Conservation (phyloP, 2,329 filamentous ascomycete genomes). For the Colletotrichum sojae region DNA sequence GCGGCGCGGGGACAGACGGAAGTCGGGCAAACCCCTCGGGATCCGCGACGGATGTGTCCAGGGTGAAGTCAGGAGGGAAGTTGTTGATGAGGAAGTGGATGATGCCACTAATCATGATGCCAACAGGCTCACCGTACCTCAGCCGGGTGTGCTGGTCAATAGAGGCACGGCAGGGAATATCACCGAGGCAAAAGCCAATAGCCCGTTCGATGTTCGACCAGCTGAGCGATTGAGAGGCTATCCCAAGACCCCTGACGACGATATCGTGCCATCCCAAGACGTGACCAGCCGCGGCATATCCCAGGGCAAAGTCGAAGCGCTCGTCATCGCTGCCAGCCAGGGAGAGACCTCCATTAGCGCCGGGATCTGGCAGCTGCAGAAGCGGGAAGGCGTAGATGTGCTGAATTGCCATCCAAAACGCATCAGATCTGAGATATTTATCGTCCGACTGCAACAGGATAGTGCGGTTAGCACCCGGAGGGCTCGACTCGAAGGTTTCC, state of each 20-base stretch:
- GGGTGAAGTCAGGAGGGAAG: constrained; percentile 71
- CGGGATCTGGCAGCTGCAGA: constrained; percentile 53
- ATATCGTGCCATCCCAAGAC: constrained; percentile 70
- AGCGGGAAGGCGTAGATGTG: constrained; percentile 70
- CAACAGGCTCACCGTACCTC: constrained; percentile 68
- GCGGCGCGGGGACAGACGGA: constrained; percentile 60
- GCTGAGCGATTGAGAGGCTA: constrained; percentile 69
- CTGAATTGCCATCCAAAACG: constrained; percentile 71
- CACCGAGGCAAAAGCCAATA: constrained; percentile 70
- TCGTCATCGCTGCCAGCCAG: constrained; percentile 58
- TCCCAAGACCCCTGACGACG: constrained; percentile 69
- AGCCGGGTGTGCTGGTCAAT: constrained; percentile 56
- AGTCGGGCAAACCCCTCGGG: constrained; percentile 57
- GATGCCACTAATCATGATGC: constrained; percentile 67
- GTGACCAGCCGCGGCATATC: constrained; percentile 75
- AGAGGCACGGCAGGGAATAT: constrained; percentile 42
- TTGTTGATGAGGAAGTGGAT: constrained; percentile 72
- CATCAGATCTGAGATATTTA: constrained; percentile 67
- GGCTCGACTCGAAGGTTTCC: constrained; percentile 36
- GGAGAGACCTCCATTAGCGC: constrained; percentile 48
- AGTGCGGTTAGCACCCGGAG: constrained; percentile 50
- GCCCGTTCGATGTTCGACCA: constrained; percentile 75
- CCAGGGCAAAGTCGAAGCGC: constrained; percentile 70
- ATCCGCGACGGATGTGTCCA: constrained; percentile 63
- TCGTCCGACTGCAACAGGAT: constrained; percentile 65